Base-by-base conservation (phyloP, 371 early-diverging fungal genomes). In the Saksenaea oblongispora region DNA sequence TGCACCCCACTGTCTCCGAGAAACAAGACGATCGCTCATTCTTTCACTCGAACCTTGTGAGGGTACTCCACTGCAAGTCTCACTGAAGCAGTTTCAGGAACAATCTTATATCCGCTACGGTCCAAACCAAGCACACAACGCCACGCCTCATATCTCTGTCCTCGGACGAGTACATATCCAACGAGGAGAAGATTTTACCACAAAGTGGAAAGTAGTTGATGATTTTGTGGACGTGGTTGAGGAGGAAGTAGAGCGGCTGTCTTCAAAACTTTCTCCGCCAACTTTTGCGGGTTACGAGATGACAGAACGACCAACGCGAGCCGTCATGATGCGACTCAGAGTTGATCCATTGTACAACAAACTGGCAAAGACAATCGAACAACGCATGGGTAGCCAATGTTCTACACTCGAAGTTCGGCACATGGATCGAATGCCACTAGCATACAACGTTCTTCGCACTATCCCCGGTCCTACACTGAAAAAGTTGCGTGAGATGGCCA, bases 111-210 rank as follows among this genome's bases (percentile, higher is more conserved):
- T 55, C 44, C 56, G 61, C 22, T 69, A 64, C 61, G 75, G 75
- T 2, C 75, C 75, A 27, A 75, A 75, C 53, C 72, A 75, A 41
- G 70, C 72, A 10, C 75, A 75, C 27, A 71, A 63, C 14, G 69
- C 65, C 18, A 64, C 60, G 9, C 58, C 72, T 13, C 72, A 75
- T 44, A 51, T 69, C 13, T 63, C 72, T 7, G 61, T 73, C 39
- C 47, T 73, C 17, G 63, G 61, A 15, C 37, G 67, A 34, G 57
- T 67, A 8, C 35, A 70, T 36, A 73, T 73, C 22, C 67, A 73
- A 61, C 37, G 70, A 42, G 64, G 70, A 5, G 8, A 41, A 5
- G 70, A 73, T 22, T 62, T 73, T n/a, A 36, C 39, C n/a, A 64
- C 64, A 0, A 70, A 73, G 44, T 73, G 73, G 73, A 42, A 64